Evolutionary conservation across 2,329 filamentous ascomycete genomes (phyloP).

Genomic region (Claviceps maximensis): DNA sequence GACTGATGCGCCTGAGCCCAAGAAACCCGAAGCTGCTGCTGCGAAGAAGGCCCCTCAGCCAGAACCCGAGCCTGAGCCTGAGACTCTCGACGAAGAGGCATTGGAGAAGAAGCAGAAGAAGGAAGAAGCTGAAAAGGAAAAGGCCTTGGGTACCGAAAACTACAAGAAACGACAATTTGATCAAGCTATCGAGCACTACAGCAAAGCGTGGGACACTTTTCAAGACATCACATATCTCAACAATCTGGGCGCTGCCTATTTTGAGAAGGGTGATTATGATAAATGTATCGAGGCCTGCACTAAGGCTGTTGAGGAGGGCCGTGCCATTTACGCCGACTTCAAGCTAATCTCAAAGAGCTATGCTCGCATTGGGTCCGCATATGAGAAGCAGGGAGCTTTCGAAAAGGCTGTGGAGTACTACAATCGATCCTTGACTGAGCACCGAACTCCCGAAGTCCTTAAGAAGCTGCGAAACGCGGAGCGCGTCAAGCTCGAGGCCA

Average conservation of each 20-base stretch:
- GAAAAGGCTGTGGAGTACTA: conserved; percentile 74
- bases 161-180: conserved; percentile 99
- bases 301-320: conserved; percentile 80
- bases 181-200: conserved; percentile 85
- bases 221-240: conserved; percentile 98
- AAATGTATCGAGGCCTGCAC: conserved; percentile 76
- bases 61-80: conserved; percentile 43
- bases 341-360: conserved; percentile 98
- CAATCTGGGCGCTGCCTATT: conserved; percentile 87
- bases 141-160: conserved; percentile 81
- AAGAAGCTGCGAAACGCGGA: conserved; percentile 85
- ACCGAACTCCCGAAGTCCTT: conserved; percentile 88
- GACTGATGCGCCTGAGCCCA: conserved; percentile 46
- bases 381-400: conserved; percentile 80
- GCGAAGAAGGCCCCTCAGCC: conserved; percentile 46
- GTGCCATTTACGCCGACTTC: conserved; percentile 85
- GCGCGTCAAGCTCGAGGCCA: conserved; percentile 66
- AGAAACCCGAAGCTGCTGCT: conserved; percentile 28
- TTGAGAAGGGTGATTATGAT: conserved; percentile 91
- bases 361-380: conserved; percentile 82
- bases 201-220: conserved; percentile 83
- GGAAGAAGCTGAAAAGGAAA: conserved; percentile 85
- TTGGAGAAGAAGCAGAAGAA: conserved; percentile 79
- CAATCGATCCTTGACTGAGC: conserved; percentile 87
- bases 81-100: conserved; percentile 70